phyloP scores from a whole-genome alignment of 257 asterid species.

The Gynochthodes officinalis region DNA sequence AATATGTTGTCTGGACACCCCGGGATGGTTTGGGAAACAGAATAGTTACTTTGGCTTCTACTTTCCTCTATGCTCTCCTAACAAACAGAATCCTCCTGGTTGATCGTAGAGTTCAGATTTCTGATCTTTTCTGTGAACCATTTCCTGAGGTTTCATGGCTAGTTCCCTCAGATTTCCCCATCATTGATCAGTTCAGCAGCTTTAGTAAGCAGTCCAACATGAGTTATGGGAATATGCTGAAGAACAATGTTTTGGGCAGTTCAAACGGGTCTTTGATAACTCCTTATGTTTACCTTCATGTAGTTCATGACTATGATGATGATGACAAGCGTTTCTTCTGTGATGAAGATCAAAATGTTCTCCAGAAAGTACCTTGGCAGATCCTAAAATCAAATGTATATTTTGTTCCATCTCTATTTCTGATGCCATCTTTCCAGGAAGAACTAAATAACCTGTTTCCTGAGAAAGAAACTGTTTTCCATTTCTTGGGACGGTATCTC shows the following conservation, averaged over 20 bases:
- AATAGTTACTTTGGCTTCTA: constrained; percentile 58
- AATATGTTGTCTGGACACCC: constrained; percentile 65
- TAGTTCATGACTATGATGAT: constrained; percentile 58
- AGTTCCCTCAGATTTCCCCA: constrained; percentile 64
- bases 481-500: constrained; percentile 64
- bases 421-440: constrained; percentile 54
- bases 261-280: constrained; percentile 17
- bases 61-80: constrained; percentile 76
- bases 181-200: constrained; percentile 27
- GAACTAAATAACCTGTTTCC: constrained; percentile 60
- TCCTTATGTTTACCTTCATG: constrained; percentile 52
- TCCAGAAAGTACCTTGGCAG: constrained; percentile 55
- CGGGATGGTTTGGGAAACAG: constrained; percentile 71
- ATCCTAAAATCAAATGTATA: constrained; percentile 57
- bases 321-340: constrained; percentile 68
- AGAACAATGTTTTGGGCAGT: constrained; percentile 32
- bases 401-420: constrained; percentile 66
- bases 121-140: constrained; percentile 81
- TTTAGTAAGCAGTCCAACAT: constrained; percentile 44
- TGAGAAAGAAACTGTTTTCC: constrained; percentile 63
- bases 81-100: constrained; percentile 72
- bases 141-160: constrained; percentile 79
- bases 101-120: constrained; percentile 48
- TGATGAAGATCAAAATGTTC: constrained; percentile 46
- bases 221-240: constrained; percentile 59